phyloP scores from a whole-genome alignment of 1,139 yeast genomes.

The Magnusiomyces sp. region DNA sequence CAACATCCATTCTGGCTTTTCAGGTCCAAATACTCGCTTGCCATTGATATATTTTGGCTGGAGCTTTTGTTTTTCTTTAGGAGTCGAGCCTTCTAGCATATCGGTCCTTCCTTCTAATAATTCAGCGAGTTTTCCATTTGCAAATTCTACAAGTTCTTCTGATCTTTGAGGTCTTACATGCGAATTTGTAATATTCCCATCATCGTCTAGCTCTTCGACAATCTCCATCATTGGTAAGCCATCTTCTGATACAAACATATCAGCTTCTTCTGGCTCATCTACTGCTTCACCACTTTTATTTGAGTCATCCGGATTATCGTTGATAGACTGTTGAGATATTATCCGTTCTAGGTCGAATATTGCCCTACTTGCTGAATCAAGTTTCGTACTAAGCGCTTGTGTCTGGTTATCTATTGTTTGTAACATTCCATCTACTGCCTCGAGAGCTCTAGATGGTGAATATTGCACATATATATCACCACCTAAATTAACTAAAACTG shows the following conservation, averaged over 20 bases:
- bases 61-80: slow-evolving; percentile 10
- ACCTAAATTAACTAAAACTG: background rate
- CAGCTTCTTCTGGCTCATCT: slow-evolving; percentile 3
- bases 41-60: background rate
- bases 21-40: slow-evolving; percentile 18
- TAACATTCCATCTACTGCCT: slow-evolving; percentile 1
- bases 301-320: background rate
- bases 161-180: slow-evolving; percentile 24
- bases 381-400: background rate
- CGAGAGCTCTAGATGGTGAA: background rate
- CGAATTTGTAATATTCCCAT: slow-evolving; percentile 49
- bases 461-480: background rate
- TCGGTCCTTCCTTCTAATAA: slow-evolving; percentile 12
- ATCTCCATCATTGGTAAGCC: slow-evolving; percentile 70
- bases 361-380: slow-evolving; percentile 1
- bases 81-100: slow-evolving; percentile 7
- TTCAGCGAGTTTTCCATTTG: slow-evolving; percentile 15
- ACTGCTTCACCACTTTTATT: slow-evolving; percentile 1
- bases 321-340: background rate
- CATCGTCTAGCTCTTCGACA: slow-evolving; percentile 75
- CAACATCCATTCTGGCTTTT: slow-evolving; percentile 13
- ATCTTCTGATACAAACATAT: slow-evolving; percentile 32
- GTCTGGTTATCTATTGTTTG: background rate
- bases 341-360: slow-evolving; percentile 2
- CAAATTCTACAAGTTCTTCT: slow-evolving; percentile 20